Percentiles rank a stretch among this genome's conserved stretches.
phyloP scores from a whole-genome alignment of 1,139 yeast species.

The Meyerozyma smithsonii region DNA sequence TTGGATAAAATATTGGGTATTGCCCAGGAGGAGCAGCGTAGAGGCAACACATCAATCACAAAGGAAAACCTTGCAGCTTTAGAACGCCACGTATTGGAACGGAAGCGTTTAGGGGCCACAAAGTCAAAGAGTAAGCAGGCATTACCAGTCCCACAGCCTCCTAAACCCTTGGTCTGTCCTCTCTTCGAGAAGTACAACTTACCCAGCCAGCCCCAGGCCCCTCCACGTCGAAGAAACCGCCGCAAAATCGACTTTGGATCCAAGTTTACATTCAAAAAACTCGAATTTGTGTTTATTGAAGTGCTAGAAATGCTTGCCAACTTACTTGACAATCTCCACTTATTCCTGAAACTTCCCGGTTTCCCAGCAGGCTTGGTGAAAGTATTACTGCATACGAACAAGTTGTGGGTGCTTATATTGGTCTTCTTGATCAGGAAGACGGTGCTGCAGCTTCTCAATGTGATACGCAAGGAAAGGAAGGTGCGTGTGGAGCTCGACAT shows the following conservation, averaged over 20 bases:
- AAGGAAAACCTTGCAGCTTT: conserved; percentile 17
- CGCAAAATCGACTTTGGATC: conserved; percentile 7
- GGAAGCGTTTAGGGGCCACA: conserved; percentile 5
- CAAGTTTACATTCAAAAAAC: conserved; percentile 20
- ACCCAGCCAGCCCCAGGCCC: conserved; percentile 6
- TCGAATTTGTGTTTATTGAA: conserved; percentile 28
- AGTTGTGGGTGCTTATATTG: conserved; percentile 41
- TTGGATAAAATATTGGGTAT: conserved; percentile 17
- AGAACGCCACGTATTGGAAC: conserved; percentile 8
- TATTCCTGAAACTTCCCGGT: conserved; percentile 39
- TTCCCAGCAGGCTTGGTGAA: conserved; percentile 32
- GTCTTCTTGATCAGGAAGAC: conserved; percentile 42
- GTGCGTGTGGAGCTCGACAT: conserved; percentile 35
- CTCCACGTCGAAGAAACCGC: conserved; percentile 7
- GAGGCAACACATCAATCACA: conserved; percentile 20
- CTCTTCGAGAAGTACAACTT: conserved; percentile 13
- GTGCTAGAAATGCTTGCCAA: conserved; percentile 37
- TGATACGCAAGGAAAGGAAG: conserved; percentile 35
- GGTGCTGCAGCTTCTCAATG: conserved; percentile 38
- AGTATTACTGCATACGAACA: conserved; percentile 40
- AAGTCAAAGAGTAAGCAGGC: conserved; percentile 1
- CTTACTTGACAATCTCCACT: conserved; percentile 40
- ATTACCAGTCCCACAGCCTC: conserved; percentile 11
- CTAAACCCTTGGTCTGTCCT: conserved; percentile 17
- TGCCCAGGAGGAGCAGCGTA: conserved; percentile 18